Evolutionary conservation across 1,139 yeast species (phyloP).

Genomic region (Debaryomycetaceae sp.): DNA sequence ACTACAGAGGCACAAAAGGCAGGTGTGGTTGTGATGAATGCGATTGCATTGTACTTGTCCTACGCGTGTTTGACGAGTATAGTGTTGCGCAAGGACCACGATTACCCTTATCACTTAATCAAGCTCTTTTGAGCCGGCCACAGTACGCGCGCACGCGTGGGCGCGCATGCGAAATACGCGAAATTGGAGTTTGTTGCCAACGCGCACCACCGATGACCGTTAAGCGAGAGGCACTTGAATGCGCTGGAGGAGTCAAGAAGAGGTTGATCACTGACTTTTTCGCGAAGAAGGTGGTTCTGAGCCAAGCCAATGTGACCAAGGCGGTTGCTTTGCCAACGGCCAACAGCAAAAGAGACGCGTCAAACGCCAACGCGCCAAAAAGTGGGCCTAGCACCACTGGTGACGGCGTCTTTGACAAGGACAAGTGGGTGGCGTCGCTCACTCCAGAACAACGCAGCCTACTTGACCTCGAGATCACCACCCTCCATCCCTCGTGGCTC

Average conservation of each 20-base stretch:
- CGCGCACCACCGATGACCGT: slow-evolving; percentile 1
- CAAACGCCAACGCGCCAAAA: not conserved
- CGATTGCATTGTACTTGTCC: slow-evolving; percentile 22
- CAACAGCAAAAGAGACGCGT: too few species aligned
- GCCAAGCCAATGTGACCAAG: not conserved
- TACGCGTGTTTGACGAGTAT: slow-evolving; percentile 39
- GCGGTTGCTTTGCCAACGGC: too few species aligned
- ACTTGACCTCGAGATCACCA: slow-evolving; percentile 61
- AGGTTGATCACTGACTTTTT: slow-evolving; percentile 9
- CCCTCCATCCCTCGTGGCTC: slow-evolving; percentile 79
- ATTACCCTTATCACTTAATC: slow-evolving; percentile 35
- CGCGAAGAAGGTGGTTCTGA: not conserved
- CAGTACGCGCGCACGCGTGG: not conserved
- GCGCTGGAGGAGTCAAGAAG: slow-evolving; percentile 5
- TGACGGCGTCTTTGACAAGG: slow-evolving; percentile 38
- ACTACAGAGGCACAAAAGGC: slow-evolving; percentile 15
- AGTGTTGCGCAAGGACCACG: slow-evolving; percentile 35
- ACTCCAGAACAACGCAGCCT: slow-evolving; percentile 50
- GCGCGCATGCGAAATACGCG: not conserved
- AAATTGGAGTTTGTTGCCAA: not conserved
- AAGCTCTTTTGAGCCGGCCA: slow-evolving; percentile 24
- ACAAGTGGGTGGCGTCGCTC: slow-evolving; percentile 51
- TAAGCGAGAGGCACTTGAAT: not conserved
- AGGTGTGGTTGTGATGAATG: slow-evolving; percentile 16
- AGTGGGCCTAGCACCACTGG: not conserved